Evolutionary conservation across 192 early-diverging fungal genomes (phyloP), one percentile per base, ranked within the genome.

Genomic region (Coemansia sp.): DNA sequence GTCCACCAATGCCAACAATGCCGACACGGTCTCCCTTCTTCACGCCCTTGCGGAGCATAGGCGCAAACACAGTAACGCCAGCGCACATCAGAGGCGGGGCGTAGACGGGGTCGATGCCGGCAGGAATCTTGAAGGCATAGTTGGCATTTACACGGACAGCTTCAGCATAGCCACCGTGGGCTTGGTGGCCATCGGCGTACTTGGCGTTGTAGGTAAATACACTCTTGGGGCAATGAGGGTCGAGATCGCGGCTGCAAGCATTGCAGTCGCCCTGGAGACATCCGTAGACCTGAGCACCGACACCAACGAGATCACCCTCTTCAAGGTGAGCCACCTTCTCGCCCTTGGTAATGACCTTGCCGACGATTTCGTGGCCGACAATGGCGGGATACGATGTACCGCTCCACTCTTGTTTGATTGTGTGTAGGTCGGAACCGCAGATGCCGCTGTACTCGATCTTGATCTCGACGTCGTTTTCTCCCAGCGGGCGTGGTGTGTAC

Each of bases 31-130:
- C 83, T n/a, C 91, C 91, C 26, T 89, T 82, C 47, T 80, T 86
- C 21, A 91, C 73, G 26, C 83, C 77, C 49, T 87, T 82, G 30
- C 85, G 85, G 52, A 87, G 82, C 47, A 96, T 75, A 3, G 93
- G 89, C 2, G 82, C 78, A 70, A 88, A 95, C 2, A 93, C 89
- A 17, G 94, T 91, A 33, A 87, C 84, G 8, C 93, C 94, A 13
- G 93, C 93, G 72, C 94, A 95, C 69, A 95, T 85, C 42, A 96
- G 73, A 3, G 93, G 90, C 2, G 88, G 90, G 1, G 90, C 91
- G 47, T 88, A 85, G 7, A 79, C 68, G 0, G 87, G 82, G 10
- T 80, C 84, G 23, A 89, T 82, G 6, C 21, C 52, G 0, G 60
- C 78, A 6, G 88, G 88, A 39, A 89, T 86, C 81, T 86, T 87